A percentile compares a stretch with the other conserved stretches of the same genome.
phyloP scores from a whole-genome alignment of 768 basidiomycete genomes.

The Boletus pseudo-olivaceus region DNA sequence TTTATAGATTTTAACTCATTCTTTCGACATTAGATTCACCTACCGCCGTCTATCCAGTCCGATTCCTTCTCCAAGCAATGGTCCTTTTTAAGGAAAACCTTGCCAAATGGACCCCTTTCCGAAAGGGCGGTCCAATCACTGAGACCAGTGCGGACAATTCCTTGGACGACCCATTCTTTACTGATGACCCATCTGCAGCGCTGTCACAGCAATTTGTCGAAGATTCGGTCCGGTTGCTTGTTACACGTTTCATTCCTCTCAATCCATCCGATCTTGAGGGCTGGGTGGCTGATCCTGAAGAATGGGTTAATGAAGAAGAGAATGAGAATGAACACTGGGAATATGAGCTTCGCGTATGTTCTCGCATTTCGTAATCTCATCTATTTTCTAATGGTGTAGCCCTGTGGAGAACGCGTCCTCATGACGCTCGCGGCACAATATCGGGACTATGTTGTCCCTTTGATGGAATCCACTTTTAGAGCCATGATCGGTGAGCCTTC shows the following conservation, averaged over 20 bases:
- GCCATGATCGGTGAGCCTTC: constrained; percentile 50
- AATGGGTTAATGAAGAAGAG: constrained; percentile 90
- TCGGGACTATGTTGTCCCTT: constrained; percentile 60
- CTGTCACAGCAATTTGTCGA: constrained; percentile 69
- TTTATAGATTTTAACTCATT: not conserved
- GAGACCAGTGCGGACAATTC: constrained; percentile 46
- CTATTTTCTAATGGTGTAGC: constrained; percentile 41
- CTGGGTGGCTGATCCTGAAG: constrained; percentile 89
- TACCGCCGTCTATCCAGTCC: constrained; percentile 67
- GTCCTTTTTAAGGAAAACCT: constrained; percentile 82
- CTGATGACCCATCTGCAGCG: constrained; percentile 36
- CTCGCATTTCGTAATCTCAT: not conserved
- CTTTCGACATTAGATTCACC: constrained; percentile 47
- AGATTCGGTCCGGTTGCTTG: constrained; percentile 68
- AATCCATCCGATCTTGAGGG: constrained; percentile 75
- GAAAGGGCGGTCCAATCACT: constrained; percentile 58
- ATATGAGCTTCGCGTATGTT: constrained; percentile 80
- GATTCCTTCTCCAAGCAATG: constrained; percentile 81
- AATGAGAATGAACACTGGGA: constrained; percentile 92
- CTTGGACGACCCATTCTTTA: not conserved
- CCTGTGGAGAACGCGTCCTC: constrained; percentile 91
- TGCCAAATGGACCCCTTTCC: constrained; percentile 67
- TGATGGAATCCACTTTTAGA: constrained; percentile 59
- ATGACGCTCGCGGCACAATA: constrained; percentile 75
- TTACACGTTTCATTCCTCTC: constrained; percentile 83